These are phyloP conservation scores for Botrytis porri DNA, from an alignment of 2,329 filamentous ascomycete species.

Conservation along the genomic window DNA sequence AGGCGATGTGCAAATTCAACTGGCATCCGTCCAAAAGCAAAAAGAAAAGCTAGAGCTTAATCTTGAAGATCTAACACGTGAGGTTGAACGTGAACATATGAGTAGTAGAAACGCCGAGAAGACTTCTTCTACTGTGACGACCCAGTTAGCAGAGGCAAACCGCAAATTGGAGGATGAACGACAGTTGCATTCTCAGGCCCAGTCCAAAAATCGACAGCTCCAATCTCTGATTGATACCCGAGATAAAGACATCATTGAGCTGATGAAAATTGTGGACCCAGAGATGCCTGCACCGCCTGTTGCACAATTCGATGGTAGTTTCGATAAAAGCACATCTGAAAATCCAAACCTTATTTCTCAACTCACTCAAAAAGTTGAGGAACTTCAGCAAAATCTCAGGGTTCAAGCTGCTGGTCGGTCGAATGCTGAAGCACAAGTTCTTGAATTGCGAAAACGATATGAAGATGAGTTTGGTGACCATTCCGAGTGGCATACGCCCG, in stretches of 20 bases:
- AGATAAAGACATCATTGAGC: slow-evolving; percentile 74
- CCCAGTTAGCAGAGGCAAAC: slow-evolving; percentile 85
- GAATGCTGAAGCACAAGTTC: slow-evolving; percentile 79
- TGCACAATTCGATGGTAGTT: slow-evolving; percentile 55
- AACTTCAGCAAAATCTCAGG: slow-evolving; percentile 82
- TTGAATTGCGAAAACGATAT: slow-evolving; percentile 71
- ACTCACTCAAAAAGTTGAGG: slow-evolving; percentile 80
- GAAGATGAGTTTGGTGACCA: slow-evolving; percentile 68
- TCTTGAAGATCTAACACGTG: slow-evolving; percentile 89
- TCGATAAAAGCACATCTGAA: slow-evolving; percentile 56
- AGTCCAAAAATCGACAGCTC: slow-evolving; percentile 77
- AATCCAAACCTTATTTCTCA: slow-evolving; percentile 68
- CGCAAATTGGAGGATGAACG: slow-evolving; percentile 87
- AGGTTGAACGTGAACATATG: slow-evolving; percentile 86
- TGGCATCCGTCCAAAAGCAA: slow-evolving; percentile 86
- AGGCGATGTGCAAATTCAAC: slow-evolving; percentile 77
- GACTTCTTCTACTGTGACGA: slow-evolving; percentile 71
- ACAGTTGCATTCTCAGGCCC: slow-evolving; percentile 79
- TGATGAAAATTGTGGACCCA: slow-evolving; percentile 85
- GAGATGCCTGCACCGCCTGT: slow-evolving; percentile 46
- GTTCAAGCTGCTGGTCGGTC: slow-evolving; percentile 77
- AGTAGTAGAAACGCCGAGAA: slow-evolving; percentile 88
- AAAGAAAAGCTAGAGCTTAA: slow-evolving; percentile 87
- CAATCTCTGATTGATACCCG: slow-evolving; percentile 76
- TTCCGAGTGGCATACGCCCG: slow-evolving; percentile 58